These are phyloP conservation scores for Salix exigua DNA, from an alignment of 345 rosid species.

Conservation along the genomic window DNA sequence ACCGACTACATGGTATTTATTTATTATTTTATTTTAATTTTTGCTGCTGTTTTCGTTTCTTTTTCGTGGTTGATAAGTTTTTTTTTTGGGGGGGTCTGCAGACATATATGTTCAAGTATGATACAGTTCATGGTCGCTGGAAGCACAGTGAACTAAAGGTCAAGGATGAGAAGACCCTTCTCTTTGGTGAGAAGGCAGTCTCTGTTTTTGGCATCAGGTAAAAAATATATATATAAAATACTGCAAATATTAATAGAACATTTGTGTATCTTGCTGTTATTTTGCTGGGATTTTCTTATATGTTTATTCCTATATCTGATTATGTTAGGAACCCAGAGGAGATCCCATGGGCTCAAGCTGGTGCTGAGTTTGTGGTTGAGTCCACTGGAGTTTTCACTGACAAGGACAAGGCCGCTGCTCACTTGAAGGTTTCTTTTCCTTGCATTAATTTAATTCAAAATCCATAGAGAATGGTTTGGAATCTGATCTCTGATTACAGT, in stretches of 20 bases:
- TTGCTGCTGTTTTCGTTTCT: background rate
- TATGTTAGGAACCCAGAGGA: conserved; percentile 77
- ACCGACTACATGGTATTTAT: conserved; percentile 67
- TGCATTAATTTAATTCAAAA: background rate
- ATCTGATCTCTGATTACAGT: background rate
- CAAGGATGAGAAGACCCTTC: conserved; percentile 80
- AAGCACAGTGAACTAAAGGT: conserved; percentile 76
- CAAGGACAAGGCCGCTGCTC: conserved; percentile 95
- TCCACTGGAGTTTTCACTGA: conserved; percentile 93
- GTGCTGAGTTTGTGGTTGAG: conserved; percentile 79
- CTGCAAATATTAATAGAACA: background rate
- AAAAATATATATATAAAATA: no score
- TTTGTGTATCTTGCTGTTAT: background rate
- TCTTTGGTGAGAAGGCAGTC: conserved; percentile 74
- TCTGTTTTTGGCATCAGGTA: conserved; percentile 75
- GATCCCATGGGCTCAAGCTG: conserved; percentile 78
- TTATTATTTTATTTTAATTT: background rate
- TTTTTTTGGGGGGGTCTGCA: conserved; percentile 27
- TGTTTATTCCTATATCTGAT: background rate
- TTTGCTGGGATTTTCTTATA: background rate
- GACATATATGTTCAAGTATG: conserved; percentile 95
- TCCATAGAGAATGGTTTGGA: background rate
- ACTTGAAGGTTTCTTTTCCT: conserved; percentile 61
- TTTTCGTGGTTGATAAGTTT: background rate
- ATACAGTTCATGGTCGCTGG: conserved; percentile 95